These are phyloP conservation scores for Zymoseptoria pseudotritici DNA, from an alignment of 2,329 filamentous ascomycete genomes.

Conservation along the genomic window DNA sequence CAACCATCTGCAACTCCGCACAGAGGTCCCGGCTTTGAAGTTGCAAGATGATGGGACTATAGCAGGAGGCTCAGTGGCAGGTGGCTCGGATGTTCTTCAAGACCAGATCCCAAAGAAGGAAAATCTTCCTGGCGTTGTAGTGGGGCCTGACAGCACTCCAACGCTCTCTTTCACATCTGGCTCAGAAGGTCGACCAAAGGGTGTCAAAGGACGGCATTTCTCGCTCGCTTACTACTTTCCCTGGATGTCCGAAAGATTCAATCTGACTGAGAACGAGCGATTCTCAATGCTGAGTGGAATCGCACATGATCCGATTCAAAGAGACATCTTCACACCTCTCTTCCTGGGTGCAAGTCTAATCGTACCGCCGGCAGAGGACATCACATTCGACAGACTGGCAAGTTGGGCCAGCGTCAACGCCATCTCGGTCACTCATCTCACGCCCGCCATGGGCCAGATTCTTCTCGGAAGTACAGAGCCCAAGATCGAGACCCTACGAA, in stretches of 20 bases:
- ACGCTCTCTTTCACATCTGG: slow-evolving; percentile 60
- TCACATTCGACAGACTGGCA: slow-evolving; percentile 74
- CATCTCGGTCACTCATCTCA: slow-evolving; percentile 78
- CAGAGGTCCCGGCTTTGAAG: slow-evolving; percentile 65
- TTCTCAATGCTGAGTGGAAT: slow-evolving; percentile 85
- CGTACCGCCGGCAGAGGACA: slow-evolving; percentile 73
- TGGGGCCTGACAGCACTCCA: slow-evolving; percentile 78
- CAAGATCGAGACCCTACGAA: slow-evolving; percentile 49
- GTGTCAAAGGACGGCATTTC: slow-evolving; percentile 81
- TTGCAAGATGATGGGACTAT: slow-evolving; percentile 65
- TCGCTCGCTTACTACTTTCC: slow-evolving; percentile 78
- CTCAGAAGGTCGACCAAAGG: slow-evolving; percentile 72
- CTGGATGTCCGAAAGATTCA: slow-evolving; percentile 86
- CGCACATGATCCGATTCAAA: slow-evolving; percentile 58
- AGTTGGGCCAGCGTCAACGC: slow-evolving; percentile 78
- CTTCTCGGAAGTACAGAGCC: slow-evolving; percentile 79
- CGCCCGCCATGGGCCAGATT: slow-evolving; percentile 94
- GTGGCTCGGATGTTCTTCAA: slow-evolving; percentile 57
- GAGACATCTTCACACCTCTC: slow-evolving; percentile 83
- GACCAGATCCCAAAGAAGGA: slow-evolving; percentile 45
- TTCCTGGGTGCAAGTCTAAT: slow-evolving; percentile 76
- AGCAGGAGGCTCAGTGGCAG: slow-evolving; percentile 58
- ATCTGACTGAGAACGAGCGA: slow-evolving; percentile 60
- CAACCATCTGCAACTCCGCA: slow-evolving; percentile 63
- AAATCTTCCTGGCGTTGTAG: slow-evolving; percentile 60